phyloP scores from a whole-genome alignment of 129 eudicot genomes.

The Oenanthe sinensis region DNA sequence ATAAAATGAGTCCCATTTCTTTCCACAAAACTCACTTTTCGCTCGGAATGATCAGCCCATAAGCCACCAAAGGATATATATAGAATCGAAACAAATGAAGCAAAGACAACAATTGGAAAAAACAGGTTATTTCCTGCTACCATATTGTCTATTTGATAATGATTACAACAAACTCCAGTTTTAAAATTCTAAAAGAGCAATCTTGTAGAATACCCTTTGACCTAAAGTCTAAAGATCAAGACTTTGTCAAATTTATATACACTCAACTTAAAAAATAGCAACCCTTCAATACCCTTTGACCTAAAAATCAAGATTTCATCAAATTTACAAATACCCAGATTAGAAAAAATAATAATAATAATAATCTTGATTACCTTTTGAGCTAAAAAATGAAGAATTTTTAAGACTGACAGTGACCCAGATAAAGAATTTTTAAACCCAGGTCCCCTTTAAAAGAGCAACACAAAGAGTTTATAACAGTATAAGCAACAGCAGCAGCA shows the following conservation, averaged over 20 bases:
- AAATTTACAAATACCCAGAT: neutral
- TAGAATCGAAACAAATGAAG: conserved; percentile 54
- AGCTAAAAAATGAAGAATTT: conserved; percentile 11
- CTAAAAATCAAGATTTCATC: conserved; percentile 13
- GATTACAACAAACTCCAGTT: neutral
- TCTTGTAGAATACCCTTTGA: no score
- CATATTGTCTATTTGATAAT: conserved; percentile 23
- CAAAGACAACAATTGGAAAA: conserved; percentile 73
- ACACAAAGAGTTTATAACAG: conserved; percentile 1
- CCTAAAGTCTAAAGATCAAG: neutral
- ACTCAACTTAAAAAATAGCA: neutral
- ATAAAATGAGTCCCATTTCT: conserved; percentile 84
- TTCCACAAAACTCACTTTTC: conserved; percentile 64
- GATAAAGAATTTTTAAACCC: conserved; percentile 18
- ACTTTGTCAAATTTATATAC: conserved; percentile 13
- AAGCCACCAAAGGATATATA: conserved; percentile 82
- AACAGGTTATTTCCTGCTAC: conserved; percentile 54
- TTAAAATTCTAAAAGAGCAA: no score
- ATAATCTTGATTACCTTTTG: conserved; percentile 1
- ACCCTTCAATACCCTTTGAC: conserved; percentile 15
- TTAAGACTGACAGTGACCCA: conserved; percentile 7
- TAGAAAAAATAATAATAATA: neutral
- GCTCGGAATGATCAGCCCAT: conserved; percentile 33
- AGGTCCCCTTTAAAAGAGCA: neutral
- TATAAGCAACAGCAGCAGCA: neutral